Evolutionary conservation across 2,329 filamentous ascomycete species (phyloP).

Genomic region (Sarocladium oryzae): DNA sequence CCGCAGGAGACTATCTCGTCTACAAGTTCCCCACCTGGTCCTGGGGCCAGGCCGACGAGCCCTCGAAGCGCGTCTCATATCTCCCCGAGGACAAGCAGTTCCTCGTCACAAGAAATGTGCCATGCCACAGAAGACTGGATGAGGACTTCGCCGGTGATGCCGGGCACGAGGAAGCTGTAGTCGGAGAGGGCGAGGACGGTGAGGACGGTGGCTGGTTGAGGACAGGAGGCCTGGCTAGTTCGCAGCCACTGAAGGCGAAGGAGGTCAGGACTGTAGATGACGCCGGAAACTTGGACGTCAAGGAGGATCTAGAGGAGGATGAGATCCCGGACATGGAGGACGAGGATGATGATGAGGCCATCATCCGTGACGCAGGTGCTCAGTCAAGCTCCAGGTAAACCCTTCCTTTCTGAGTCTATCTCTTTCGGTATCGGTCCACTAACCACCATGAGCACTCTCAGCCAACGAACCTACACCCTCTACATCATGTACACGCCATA

Average conservation of each 20-base stretch:
- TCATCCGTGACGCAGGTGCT: conserved; percentile 68
- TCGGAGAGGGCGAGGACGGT: conserved; percentile 68
- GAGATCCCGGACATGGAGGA: conserved; percentile 99
- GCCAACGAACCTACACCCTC: conserved; percentile 88
- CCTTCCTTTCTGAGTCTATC: background rate
- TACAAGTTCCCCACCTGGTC: conserved; percentile 99
- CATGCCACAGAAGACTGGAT: conserved; percentile 84
- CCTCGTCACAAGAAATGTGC: conserved; percentile 87
- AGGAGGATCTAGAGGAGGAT: conserved; percentile 61
- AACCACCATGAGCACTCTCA: conserved; percentile 39
- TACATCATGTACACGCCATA: conserved; percentile 98
- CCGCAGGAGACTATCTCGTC: conserved; percentile 93
- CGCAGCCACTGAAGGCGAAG: conserved; percentile 66
- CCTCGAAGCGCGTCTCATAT: conserved; percentile 69
- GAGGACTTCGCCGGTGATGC: conserved; percentile 89
- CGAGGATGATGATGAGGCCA: conserved; percentile 93
- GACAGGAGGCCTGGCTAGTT: conserved; percentile 72
- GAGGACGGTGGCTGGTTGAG: conserved; percentile 88
- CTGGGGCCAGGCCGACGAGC: conserved; percentile 85
- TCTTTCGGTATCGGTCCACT: background rate
- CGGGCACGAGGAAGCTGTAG: conserved; percentile 78
- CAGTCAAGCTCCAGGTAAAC: conserved; percentile 39
- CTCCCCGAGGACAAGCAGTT: conserved; percentile 91
- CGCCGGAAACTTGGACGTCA: conserved; percentile 75
- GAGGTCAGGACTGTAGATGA: conserved; percentile 89